Base-by-base conservation (phyloP, 2,329 filamentous ascomycete genomes). In the Alternaria alternata region DNA sequence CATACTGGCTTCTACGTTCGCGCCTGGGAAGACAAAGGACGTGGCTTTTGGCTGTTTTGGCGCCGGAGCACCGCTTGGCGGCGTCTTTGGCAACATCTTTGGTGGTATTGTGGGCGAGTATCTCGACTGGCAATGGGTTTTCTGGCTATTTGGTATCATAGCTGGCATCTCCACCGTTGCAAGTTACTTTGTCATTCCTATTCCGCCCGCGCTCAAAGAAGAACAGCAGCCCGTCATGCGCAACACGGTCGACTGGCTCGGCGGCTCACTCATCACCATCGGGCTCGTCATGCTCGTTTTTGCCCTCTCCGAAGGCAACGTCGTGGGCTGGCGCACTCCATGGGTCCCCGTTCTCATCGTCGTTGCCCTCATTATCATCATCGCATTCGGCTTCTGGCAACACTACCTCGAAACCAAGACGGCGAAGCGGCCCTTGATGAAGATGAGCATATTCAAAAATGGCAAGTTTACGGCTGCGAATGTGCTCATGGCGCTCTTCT, bases 271-370 rank as follows among this genome's bases (percentile, higher is more conserved):
- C 41, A 83, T 91, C 64, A 91, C 89, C 0, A 72, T 82, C 1
- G 87, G 87, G 0, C 81, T 91, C 4, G 77, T 91, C 8, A 83
- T 87, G 0, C 81, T 92, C 9, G 81, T 91, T 36, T 89, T 91
- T 60, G 86, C 88, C 0, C 79, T 92, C 28, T 90, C 89, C 0
- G 86, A 91, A 70, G 89, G 89, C 20, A 91, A 90, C 64, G 86
- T 89, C 0, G 86, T 88, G 2, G 89, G 89, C 5, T 92, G 89
- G 89, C 74, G 77, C 7, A 86, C 84, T 0, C 83, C 88, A 0
- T 91, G 87, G 85, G 82, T 91, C 5, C 83, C 86, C 0, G 80
- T 82, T 2, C 76, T 90, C 16, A 86, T 91, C 36, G 85, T 87
- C 3, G 76, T 88, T 4, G 84, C 88, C 0, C 16, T 89, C 9